These are phyloP conservation scores for Graphilbum sp. DNA, from an alignment of 2,329 filamentous ascomycete genomes.

Conservation along the genomic window DNA sequence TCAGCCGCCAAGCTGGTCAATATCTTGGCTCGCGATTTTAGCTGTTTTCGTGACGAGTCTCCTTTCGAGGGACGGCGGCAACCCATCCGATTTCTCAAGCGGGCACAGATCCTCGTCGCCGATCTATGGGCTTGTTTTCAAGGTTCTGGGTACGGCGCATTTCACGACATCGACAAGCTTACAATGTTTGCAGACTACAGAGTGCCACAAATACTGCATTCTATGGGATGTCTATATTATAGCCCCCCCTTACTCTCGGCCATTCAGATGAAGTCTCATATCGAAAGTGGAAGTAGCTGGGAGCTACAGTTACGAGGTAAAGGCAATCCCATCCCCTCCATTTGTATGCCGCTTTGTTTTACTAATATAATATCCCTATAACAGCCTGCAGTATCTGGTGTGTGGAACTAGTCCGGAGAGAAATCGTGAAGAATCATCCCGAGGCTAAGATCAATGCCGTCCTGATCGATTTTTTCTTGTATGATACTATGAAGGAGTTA, in stretches of 20 bases:
- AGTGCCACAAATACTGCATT: constrained; percentile 81
- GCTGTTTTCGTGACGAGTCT: constrained; percentile 73
- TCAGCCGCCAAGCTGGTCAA: constrained; percentile 82
- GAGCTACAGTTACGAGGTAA: constrained; percentile 75
- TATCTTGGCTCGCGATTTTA: constrained; percentile 63
- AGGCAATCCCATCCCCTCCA: constrained; percentile 8
- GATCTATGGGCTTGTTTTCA: constrained; percentile 95
- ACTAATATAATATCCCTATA: too few relatives aligned
- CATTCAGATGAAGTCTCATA: constrained; percentile 45
- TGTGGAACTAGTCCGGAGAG: constrained; percentile 69
- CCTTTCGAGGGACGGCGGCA: constrained; percentile 53
- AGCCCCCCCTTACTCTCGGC: constrained; percentile 61
- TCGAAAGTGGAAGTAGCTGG: constrained; percentile 59
- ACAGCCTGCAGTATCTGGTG: constrained; percentile 87
- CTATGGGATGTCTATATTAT: constrained; percentile 68
- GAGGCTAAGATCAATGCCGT: constrained; percentile 67
- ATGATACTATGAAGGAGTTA: constrained; percentile 80
- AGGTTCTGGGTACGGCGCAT: constrained; percentile 60
- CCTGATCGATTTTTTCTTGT: constrained; percentile 92
- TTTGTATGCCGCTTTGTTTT: too few relatives aligned
- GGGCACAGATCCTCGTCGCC: constrained; percentile 89
- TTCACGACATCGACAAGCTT: constrained; percentile 82
- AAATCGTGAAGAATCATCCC: constrained; percentile 61
- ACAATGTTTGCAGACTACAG: constrained; percentile 99
- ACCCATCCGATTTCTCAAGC: constrained; percentile 70